Percentiles rank a stretch among this genome's conserved stretches.
Evolutionary conservation across 2,329 filamentous ascomycete genomes (phyloP).

Genomic region (Ceratocystis eucalypticola): DNA sequence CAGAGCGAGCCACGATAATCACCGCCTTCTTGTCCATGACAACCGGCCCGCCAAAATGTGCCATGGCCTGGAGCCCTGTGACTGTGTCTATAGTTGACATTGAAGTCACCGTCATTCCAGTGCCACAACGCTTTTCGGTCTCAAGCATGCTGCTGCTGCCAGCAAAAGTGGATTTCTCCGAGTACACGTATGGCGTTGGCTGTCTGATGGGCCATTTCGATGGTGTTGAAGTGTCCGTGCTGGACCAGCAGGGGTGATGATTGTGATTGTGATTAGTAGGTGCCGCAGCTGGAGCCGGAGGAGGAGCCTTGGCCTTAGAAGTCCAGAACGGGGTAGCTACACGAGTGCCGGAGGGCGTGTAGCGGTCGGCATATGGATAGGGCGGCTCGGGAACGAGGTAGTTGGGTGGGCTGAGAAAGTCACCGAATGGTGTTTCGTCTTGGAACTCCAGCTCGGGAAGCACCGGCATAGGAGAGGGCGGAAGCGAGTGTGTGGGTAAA

Average conservation of each 20-base stretch:
- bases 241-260: not conserved
- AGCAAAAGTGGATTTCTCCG: not conserved
- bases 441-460: constrained; percentile 4
- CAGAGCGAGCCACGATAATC: constrained; percentile 10
- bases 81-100: not conserved
- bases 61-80: constrained; percentile 2
- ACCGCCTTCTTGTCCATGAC: constrained; percentile 11
- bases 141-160: not conserved
- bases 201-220: not conserved
- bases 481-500: not conserved
- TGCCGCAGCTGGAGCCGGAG: not conserved
- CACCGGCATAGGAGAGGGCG: not conserved
- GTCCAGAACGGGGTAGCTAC: constrained; percentile 1
- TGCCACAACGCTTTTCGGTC: not conserved
- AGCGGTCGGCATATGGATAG: constrained; percentile 3
- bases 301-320: not conserved
- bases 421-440: not conserved
- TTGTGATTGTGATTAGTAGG: not conserved
- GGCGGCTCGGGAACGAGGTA: not conserved
- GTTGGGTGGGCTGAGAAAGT: not conserved
- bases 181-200: not conserved
- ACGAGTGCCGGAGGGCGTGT: not conserved
- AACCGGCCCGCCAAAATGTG: not conserved
- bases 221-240: not conserved
- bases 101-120: not conserved